phyloP scores from a whole-genome alignment of 345 rosid species.

The Hibiscus syriacus region DNA sequence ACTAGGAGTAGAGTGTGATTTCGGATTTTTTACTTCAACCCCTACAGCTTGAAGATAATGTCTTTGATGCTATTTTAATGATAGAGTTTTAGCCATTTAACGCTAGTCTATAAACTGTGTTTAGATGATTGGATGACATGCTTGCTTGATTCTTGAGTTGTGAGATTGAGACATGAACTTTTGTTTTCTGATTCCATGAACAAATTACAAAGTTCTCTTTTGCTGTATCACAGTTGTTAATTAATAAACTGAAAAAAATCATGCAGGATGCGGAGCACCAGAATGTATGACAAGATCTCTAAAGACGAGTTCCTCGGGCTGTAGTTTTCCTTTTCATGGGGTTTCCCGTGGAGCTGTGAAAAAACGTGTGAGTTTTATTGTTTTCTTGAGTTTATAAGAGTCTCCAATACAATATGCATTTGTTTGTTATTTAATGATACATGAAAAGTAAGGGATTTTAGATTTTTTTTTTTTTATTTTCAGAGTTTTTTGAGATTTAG shows the following conservation, averaged over 20 bases:
- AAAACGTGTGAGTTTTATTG: constrained; percentile 3
- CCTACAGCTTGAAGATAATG: neutral
- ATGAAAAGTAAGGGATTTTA: neutral
- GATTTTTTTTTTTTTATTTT: too few relatives aligned
- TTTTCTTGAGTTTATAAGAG: neutral
- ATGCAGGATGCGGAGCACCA: constrained; percentile 1
- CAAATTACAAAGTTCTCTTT: neutral
- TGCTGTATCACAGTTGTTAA: neutral
- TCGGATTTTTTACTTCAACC: neutral
- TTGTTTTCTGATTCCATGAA: neutral
- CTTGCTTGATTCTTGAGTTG: neutral
- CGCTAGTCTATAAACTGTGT: too few relatives aligned
- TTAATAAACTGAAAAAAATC: neutral
- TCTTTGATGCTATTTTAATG: neutral
- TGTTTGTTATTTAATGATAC: neutral
- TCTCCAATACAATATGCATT: neutral
- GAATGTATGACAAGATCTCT: neutral
- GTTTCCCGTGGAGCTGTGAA: neutral
- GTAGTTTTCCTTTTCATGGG: neutral
- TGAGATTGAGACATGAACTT: neutral
- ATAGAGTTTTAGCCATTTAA: neutral
- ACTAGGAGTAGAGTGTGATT: neutral
- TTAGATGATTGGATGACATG: neutral
- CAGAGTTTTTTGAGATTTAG: too few relatives aligned
- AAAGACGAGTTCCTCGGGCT: neutral